Conservation (phyloP, 306 rosid species). For the Macrotyloma uniflorum region DNA sequence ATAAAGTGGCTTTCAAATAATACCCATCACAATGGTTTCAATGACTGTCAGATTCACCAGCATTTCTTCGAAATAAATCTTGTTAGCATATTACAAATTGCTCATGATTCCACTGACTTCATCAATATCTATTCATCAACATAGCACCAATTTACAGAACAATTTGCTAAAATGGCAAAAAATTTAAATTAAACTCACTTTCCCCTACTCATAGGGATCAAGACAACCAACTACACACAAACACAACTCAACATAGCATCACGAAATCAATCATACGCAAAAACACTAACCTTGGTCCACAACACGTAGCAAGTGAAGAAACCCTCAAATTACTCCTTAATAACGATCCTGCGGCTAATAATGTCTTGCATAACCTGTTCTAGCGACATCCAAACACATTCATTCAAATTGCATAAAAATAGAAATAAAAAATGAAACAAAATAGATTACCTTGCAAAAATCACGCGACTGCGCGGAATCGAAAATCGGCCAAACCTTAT, state of each 20-base stretch:
- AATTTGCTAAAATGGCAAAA: not conserved
- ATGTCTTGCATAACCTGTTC: constrained; percentile 91
- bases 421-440: not conserved
- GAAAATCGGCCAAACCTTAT: constrained; percentile 98
- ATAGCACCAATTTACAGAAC: not conserved
- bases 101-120: constrained; percentile 14
- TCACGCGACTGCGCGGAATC: constrained; percentile 97
- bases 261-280: not conserved
- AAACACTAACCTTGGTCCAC: constrained; percentile 92
- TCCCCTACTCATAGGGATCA: constrained; percentile 24
- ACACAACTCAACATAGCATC: constrained; percentile 12
- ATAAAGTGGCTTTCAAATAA: too few relatives aligned
- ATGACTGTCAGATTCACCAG: too few relatives aligned
- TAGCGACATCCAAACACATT: constrained; percentile 25
- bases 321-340: constrained; percentile 98
- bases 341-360: constrained; percentile 93
- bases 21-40: too few relatives aligned
- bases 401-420: constrained; percentile 7
- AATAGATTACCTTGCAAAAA: constrained; percentile 78
- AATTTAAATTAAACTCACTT: constrained; percentile 1
- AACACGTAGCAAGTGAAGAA: constrained; percentile 97
- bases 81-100: not conserved
- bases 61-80: constrained; percentile 10
- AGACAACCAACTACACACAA: constrained; percentile 27
- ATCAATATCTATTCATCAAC: constrained; percentile 10